These are phyloP conservation scores for Sonneratia caseolaris DNA, from an alignment of 345 rosid genomes.

Conservation along the genomic window DNA sequence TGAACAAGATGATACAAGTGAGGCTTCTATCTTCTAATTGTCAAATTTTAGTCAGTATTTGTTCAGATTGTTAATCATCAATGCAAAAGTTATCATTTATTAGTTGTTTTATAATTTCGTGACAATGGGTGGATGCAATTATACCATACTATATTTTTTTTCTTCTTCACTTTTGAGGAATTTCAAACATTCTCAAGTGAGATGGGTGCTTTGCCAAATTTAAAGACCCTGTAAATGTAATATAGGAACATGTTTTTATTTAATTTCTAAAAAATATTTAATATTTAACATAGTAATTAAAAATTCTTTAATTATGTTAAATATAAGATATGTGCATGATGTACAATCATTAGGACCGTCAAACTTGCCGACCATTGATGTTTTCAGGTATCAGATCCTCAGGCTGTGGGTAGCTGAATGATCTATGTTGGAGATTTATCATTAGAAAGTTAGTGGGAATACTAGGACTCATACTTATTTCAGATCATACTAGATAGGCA, in stretches of 20 bases:
- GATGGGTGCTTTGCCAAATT: background rate
- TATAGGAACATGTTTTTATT: background rate
- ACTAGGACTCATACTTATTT: background rate
- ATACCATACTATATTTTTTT: background rate
- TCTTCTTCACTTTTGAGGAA: background rate
- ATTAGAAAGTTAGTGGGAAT: background rate
- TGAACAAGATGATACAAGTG: slow-evolving; percentile 94
- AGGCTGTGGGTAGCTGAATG: background rate
- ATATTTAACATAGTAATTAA: no score
- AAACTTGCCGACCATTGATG: no score
- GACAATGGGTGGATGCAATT: background rate
- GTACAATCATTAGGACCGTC: no score
- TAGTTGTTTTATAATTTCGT: background rate
- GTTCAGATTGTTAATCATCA: background rate
- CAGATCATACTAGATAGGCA: background rate
- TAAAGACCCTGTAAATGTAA: background rate
- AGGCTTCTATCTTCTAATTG: background rate
- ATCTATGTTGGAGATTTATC: background rate
- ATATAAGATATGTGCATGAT: no score
- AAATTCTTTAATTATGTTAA: no score
- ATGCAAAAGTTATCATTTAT: background rate
- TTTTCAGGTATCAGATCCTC: background rate
- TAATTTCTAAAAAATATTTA: no score
- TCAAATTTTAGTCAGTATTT: background rate
- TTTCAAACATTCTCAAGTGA: background rate